phyloP scores from a whole-genome alignment of 2,329 filamentous ascomycete species.

The Epicoccum sorghinum region DNA sequence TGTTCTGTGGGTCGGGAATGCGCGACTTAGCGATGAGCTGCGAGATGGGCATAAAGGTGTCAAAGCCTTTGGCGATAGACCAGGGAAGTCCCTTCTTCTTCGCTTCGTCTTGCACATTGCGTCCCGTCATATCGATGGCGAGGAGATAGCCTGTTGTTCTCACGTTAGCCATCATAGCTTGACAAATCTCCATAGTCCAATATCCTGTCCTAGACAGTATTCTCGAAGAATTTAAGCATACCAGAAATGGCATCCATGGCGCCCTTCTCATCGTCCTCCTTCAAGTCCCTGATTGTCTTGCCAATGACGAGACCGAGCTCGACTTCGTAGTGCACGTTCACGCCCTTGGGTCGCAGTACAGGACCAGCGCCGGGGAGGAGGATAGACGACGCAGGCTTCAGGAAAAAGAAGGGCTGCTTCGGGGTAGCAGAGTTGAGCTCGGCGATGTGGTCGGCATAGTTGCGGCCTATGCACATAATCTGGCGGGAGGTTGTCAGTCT shows the following conservation, averaged over 20 bases:
- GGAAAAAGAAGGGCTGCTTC: slow-evolving; percentile 98
- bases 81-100: slow-evolving; percentile 97
- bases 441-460: slow-evolving; percentile 97
- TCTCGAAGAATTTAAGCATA: slow-evolving; percentile 44
- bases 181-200: too few relatives aligned
- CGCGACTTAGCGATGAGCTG: slow-evolving; percentile 77
- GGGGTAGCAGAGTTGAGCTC: slow-evolving; percentile 88
- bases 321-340: slow-evolving; percentile 91
- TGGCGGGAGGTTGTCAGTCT: slow-evolving; percentile 47
- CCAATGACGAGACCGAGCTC: slow-evolving; percentile 91
- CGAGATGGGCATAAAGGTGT: slow-evolving; percentile 92
- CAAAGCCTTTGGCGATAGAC: slow-evolving; percentile 96
- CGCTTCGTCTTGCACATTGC: slow-evolving; percentile 93
- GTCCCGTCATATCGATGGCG: slow-evolving; percentile 95
- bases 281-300: slow-evolving; percentile 76
- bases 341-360: slow-evolving; percentile 79
- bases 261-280: slow-evolving; percentile 73
- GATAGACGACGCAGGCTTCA: slow-evolving; percentile 90
- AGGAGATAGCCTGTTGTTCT: slow-evolving; percentile 74
- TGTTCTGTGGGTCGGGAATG: slow-evolving; percentile 86
- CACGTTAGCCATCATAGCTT: neutral
- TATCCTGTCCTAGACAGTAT: too few relatives aligned
- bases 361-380: slow-evolving; percentile 79
- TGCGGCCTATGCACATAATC: slow-evolving; percentile 91
- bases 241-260: slow-evolving; percentile 83